Evolutionary conservation across 305 asterid species (phyloP).

Genomic region (Plantago rigida): DNA sequence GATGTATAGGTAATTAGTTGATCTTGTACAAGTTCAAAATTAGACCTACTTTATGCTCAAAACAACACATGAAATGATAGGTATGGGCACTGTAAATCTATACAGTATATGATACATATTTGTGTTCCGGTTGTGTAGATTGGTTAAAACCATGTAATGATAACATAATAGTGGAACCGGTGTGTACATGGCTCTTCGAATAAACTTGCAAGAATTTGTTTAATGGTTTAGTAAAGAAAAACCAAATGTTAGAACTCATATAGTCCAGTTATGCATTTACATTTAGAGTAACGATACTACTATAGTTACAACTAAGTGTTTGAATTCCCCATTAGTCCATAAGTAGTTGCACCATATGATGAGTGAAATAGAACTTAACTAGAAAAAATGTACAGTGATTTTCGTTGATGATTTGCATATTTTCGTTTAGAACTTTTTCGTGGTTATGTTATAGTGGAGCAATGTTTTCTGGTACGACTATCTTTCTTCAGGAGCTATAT

Average conservation of each 20-base stretch:
- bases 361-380: not conserved
- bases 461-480: not conserved
- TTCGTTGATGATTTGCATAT: no score
- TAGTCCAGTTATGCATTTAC: not conserved
- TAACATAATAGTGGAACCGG: not conserved
- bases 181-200: not conserved
- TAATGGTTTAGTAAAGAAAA: not conserved
- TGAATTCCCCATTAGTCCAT: not conserved
- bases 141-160: not conserved
- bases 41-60: conserved; percentile 16
- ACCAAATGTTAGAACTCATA: not conserved
- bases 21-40: conserved; percentile 12
- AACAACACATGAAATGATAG: conserved; percentile 36
- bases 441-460: no score
- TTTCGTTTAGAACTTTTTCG: no score
- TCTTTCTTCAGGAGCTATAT: conserved; percentile 4
- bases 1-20: not conserved
- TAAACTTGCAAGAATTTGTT: not conserved
- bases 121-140: not conserved
- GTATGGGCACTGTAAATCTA: conserved; percentile 10
- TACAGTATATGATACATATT: not conserved
- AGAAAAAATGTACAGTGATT: no score
- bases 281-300: not conserved
- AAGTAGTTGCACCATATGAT: not conserved
- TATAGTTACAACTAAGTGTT: not conserved